Percentiles rank a stretch among this genome's conserved stretches.
phyloP scores from a whole-genome alignment of 305 asterid genomes.

The Lippia alba region DNA sequence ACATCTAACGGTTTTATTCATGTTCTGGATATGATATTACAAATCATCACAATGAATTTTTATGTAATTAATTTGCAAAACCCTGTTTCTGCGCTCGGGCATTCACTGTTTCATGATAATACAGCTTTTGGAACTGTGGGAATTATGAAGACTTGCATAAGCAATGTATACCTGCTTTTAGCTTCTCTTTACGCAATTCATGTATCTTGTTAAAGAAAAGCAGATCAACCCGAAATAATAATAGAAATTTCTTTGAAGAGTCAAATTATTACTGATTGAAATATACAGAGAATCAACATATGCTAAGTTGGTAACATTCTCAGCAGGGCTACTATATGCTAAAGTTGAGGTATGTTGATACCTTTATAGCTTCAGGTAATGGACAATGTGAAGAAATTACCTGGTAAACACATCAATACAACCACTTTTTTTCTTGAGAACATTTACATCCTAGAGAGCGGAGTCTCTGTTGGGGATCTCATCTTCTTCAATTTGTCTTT shows the following conservation, averaged over 20 bases:
- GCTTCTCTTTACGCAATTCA: too few species aligned
- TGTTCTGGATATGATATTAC: too few species aligned
- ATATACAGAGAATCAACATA: background rate
- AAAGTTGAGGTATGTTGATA: background rate
- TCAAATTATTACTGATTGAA: background rate
- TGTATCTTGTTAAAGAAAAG: too few species aligned
- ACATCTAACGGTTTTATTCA: background rate
- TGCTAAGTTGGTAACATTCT: background rate
- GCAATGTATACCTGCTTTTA: too few species aligned
- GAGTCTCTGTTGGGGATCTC: conserved; percentile 29
- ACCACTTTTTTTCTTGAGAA: background rate
- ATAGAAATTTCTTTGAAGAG: background rate
- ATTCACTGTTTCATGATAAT: too few species aligned
- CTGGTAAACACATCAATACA: background rate
- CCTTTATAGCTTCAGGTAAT: too few species aligned
- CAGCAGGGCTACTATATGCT: background rate
- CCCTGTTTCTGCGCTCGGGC: too few species aligned
- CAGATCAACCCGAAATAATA: background rate
- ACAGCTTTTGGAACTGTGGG: too few species aligned
- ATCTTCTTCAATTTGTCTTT: conserved; percentile 52
- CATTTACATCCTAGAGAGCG: conserved; percentile 54
- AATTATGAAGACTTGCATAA: too few species aligned
- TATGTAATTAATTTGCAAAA: too few species aligned
- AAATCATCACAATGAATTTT: too few species aligned
- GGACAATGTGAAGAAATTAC: background rate